These are phyloP conservation scores for Roridomyces roridus DNA, from an alignment of 768 basidiomycete species.

Conservation along the genomic window DNA sequence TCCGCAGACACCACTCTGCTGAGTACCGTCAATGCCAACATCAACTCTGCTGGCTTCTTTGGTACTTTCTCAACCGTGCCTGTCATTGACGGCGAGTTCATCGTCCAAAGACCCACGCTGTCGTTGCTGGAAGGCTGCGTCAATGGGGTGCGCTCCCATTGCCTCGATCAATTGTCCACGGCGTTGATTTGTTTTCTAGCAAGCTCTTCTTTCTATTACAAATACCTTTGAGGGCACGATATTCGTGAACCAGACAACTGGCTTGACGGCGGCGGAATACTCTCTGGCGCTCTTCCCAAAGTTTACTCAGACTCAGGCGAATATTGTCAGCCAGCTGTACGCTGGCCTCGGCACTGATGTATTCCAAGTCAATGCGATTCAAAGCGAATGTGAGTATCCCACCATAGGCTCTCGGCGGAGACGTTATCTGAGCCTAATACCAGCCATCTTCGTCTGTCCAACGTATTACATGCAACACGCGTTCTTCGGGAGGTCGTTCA, in stretches of 20 bases:
- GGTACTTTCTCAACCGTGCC: slow-evolving; percentile 39
- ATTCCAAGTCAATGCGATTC: slow-evolving; percentile 29
- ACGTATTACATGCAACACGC: slow-evolving; percentile 36
- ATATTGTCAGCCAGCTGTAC: slow-evolving; percentile 23
- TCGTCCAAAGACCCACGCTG: slow-evolving; percentile 38
- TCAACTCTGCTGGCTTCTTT: slow-evolving; percentile 33
- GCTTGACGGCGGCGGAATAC: slow-evolving; percentile 27
- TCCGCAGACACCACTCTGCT: slow-evolving; percentile 27
- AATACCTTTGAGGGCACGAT: slow-evolving; percentile 39
- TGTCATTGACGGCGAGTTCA: slow-evolving; percentile 42
- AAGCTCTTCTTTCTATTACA: slow-evolving; percentile 31
- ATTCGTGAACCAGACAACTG: slow-evolving; percentile 31
- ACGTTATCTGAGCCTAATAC: background rate
- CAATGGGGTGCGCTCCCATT: slow-evolving; percentile 36
- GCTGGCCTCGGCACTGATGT: slow-evolving; percentile 16
- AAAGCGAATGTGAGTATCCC: slow-evolving; percentile 32
- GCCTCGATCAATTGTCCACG: background rate
- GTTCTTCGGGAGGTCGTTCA: slow-evolving; percentile 37
- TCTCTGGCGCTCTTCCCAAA: slow-evolving; percentile 31
- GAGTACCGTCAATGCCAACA: slow-evolving; percentile 31
- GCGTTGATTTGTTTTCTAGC: background rate
- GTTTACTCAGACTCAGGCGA: slow-evolving; percentile 12
- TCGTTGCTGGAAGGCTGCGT: slow-evolving; percentile 33
- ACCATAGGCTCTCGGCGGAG: too few species aligned
- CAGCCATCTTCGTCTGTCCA: slow-evolving; percentile 44